Conservation (phyloP, 2,329 filamentous ascomycete genomes). For the Microdochium paspali region DNA sequence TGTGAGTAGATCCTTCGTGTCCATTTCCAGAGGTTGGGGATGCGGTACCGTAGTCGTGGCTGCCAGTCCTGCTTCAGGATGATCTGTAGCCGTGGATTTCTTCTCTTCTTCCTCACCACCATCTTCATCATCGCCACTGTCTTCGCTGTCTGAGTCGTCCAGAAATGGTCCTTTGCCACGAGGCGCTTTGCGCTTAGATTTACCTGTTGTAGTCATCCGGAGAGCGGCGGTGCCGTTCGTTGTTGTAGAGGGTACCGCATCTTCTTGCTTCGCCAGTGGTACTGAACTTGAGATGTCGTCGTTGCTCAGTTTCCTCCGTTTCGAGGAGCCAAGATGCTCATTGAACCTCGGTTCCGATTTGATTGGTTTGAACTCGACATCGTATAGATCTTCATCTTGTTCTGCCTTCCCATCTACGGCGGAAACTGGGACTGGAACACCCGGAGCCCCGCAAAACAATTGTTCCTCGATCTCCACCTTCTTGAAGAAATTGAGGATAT, state of each 20-base stretch:
- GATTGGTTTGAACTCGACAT: slow-evolving; percentile 20
- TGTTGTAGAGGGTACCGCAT: not conserved
- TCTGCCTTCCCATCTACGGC: slow-evolving; percentile 10
- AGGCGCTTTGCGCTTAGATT: slow-evolving; percentile 11
- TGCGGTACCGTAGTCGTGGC: not conserved
- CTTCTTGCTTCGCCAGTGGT: slow-evolving; percentile 2
- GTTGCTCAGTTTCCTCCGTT: slow-evolving; percentile 31
- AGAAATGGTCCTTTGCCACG: slow-evolving; percentile 52
- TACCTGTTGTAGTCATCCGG: slow-evolving; percentile 2
- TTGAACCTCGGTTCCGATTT: slow-evolving; percentile 25
- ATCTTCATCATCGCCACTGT: slow-evolving; percentile 15
- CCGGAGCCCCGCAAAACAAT: slow-evolving; percentile 39
- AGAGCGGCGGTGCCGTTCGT: not conserved
- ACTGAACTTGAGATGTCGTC: slow-evolving; percentile 2
- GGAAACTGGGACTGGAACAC: slow-evolving; percentile 16
- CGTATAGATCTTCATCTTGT: slow-evolving; percentile 21
- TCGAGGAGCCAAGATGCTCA: slow-evolving; percentile 24
- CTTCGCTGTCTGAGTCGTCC: slow-evolving; percentile 56
- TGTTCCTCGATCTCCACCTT: slow-evolving; percentile 54
- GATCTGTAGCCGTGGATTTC: not conserved
- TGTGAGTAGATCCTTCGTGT: slow-evolving; percentile 3
- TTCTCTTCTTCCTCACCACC: slow-evolving; percentile 2
- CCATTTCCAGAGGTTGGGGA: not conserved
- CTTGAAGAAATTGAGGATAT: slow-evolving; percentile 67
- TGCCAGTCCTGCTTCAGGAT: slow-evolving; percentile 1